Conservation (phyloP, 768 basidiomycete species). For the Nevesoporus exiguus region DNA sequence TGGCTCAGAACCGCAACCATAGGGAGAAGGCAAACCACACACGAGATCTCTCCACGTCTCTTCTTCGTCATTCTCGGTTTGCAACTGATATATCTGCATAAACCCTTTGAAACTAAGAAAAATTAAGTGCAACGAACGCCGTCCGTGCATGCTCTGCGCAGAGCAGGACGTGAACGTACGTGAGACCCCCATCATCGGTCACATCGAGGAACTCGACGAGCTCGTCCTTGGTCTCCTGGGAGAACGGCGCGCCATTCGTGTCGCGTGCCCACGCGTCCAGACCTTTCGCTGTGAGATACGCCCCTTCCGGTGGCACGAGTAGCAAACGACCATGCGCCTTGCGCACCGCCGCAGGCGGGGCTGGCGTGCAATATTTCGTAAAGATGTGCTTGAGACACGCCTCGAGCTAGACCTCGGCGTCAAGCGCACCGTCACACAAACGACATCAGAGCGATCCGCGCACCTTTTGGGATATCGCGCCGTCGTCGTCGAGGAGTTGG, state of each 20-base stretch:
- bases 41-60: conserved; percentile 85
- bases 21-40: conserved; percentile 24
- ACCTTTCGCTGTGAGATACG: conserved; percentile 56
- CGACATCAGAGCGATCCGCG: conserved; percentile 2
- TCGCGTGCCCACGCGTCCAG: conserved; percentile 75
- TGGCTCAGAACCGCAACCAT: conserved; percentile 2
- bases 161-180: conserved; percentile 44
- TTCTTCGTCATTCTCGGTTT: conserved; percentile 79
- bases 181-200: conserved; percentile 65
- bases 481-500: conserved; percentile 67
- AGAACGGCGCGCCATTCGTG: conserved; percentile 81
- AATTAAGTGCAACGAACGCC: neutral
- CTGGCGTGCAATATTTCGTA: conserved; percentile 68
- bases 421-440: neutral
- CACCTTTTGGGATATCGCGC: conserved; percentile 63
- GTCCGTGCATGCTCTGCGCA: neutral
- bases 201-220: conserved; percentile 73
- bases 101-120: conserved; percentile 68
- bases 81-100: conserved; percentile 79
- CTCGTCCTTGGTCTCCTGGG: conserved; percentile 74
- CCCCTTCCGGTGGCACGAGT: conserved; percentile 46
- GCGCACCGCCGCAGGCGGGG: conserved; percentile 12
- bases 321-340: conserved; percentile 31
- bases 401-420: conserved; percentile 48
- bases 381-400: conserved; percentile 72